phyloP scores from a whole-genome alignment of 768 basidiomycete genomes.

The Myochromella boudieri region DNA sequence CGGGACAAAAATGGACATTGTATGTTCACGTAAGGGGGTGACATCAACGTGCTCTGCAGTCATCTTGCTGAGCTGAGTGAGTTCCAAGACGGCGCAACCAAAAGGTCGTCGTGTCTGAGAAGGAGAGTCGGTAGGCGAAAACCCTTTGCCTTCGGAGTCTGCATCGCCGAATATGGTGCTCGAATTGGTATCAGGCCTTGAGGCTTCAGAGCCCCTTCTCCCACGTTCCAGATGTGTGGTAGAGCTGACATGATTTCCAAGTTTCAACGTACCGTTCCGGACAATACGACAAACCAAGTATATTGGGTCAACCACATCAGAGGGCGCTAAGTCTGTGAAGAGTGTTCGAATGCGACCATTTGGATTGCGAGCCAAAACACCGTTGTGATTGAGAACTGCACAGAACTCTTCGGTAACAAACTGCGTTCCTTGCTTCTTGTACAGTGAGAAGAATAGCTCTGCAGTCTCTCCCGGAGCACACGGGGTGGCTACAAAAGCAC shows the following conservation, averaged over 20 bases:
- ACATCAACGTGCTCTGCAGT: conserved; percentile 62
- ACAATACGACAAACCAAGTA: conserved; percentile 92
- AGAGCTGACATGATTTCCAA: conserved; percentile 55
- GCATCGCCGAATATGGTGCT: conserved; percentile 19
- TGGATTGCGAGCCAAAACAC: conserved; percentile 81
- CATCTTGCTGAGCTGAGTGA: conserved; percentile 74
- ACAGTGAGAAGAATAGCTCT: conserved; percentile 92
- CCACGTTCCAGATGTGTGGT: conserved; percentile 40
- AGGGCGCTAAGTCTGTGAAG: conserved; percentile 84
- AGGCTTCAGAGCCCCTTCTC: conserved; percentile 57
- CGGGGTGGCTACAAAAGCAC: conserved; percentile 88
- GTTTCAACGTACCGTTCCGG: conserved; percentile 82
- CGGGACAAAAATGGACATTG: conserved; percentile 87
- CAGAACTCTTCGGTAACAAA: conserved; percentile 96
- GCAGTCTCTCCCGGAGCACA: conserved; percentile 91
- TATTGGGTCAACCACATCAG: conserved; percentile 83
- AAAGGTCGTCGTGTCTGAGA: conserved; percentile 80
- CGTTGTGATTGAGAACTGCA: conserved; percentile 87
- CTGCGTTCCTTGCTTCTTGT: conserved; percentile 77
- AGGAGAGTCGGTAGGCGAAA: conserved; percentile 30
- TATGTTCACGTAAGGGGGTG: conserved; percentile 68
- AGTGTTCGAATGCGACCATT: conserved; percentile 76
- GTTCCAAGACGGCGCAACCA: conserved; percentile 91
- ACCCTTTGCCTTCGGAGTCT: conserved; percentile 13
- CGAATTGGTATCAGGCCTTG: conserved; percentile 33